phyloP scores from a whole-genome alignment of 805 yeast genomes.

The Nadsonia fulvescens region DNA sequence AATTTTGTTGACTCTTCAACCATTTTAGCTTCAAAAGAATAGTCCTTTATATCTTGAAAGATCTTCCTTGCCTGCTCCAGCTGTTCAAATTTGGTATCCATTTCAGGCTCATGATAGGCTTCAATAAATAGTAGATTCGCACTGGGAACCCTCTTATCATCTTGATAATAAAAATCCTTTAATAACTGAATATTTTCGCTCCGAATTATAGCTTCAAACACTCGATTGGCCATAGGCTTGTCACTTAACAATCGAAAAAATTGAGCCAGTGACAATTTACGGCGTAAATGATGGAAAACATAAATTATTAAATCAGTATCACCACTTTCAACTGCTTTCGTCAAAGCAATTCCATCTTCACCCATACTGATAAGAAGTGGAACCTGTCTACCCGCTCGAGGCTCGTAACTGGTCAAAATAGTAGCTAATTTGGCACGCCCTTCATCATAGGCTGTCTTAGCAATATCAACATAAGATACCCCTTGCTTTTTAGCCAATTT shows the following conservation, averaged over 20 bases:
- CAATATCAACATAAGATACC: slow-evolving; percentile 40
- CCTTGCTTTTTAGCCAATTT: slow-evolving; percentile 25
- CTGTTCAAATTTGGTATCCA: slow-evolving; percentile 12
- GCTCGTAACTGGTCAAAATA: slow-evolving; percentile 50
- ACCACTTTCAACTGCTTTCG: slow-evolving; percentile 43
- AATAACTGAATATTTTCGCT: too few relatives aligned
- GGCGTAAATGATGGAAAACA: slow-evolving; percentile 36
- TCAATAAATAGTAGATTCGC: slow-evolving; percentile 24
- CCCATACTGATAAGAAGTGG: slow-evolving; percentile 51
- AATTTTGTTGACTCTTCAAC: slow-evolving; percentile 29
- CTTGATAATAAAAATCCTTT: slow-evolving; percentile 43
- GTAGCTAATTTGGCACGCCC: slow-evolving; percentile 60
- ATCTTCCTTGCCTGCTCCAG: slow-evolving; percentile 16
- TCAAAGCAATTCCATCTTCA: slow-evolving; percentile 49
- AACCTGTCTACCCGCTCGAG: slow-evolving; percentile 39
- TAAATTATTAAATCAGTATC: slow-evolving; percentile 42
- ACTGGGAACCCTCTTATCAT: slow-evolving; percentile 34
- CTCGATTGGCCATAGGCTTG: slow-evolving; percentile 23
- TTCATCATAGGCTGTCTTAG: slow-evolving; percentile 56
- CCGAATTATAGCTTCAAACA: slow-evolving; percentile 27
- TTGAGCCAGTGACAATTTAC: slow-evolving; percentile 41
- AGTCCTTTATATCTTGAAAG: slow-evolving; percentile 20
- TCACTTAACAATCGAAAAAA: slow-evolving; percentile 49
- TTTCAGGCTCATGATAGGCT: slow-evolving; percentile 9
- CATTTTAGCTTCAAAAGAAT: slow-evolving; percentile 22